Base-by-base conservation (phyloP, 495 filamentous ascomycete genomes). In the Trichoderma reesei region DNA sequence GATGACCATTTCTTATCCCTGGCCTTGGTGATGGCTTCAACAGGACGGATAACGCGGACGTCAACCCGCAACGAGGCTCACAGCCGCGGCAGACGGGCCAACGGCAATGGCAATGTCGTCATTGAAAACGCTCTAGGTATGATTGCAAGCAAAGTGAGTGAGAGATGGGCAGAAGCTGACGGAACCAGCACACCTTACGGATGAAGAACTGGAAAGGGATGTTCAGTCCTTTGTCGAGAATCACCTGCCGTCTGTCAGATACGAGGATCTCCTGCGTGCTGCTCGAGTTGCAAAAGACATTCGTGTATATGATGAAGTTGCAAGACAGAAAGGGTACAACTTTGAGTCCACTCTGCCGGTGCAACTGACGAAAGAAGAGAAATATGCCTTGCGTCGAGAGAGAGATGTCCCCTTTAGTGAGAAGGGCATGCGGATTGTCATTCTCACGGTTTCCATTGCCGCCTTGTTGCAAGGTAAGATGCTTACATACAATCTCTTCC, bases 381-480 rank as follows among this genome's bases (percentile, higher is more conserved):
- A 67, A 46, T 9, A 37, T 3, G 70, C 68, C 4, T 61, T 73
- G 34, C 69, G 46, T 41, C 65, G 66, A 4, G 71, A 73, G 51
- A 72, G 67, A 56, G 71, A 73, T 18, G 60, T 54, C 10, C 59
- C 69, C 7, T 69, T 70, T 39, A 68, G 66, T 14, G 46, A 72
- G 36, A 60, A 61, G n/a, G 60, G 41, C 5, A 73, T 73, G 70
- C 62, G 67, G 26, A 64, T 69, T 18, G 70, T 73, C 38, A 64
- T 72, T 41, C 65, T 73, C 41, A 71, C 72, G 6, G 72, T 73
- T 26, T 72, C 72, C 16, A 67, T 73, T 1, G 70, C 72, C 0
- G 72, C 72, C 34, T 68, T 73, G 26, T 62, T 73, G 3, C 72
- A 73, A 59, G 51, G 51, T 56, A 33, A 11, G 20, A n/a, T 6